Evolutionary conservation across 805 yeast species (phyloP), one percentile per base, ranked within the genome.

Genomic region (Metschnikowia lachancei): DNA sequence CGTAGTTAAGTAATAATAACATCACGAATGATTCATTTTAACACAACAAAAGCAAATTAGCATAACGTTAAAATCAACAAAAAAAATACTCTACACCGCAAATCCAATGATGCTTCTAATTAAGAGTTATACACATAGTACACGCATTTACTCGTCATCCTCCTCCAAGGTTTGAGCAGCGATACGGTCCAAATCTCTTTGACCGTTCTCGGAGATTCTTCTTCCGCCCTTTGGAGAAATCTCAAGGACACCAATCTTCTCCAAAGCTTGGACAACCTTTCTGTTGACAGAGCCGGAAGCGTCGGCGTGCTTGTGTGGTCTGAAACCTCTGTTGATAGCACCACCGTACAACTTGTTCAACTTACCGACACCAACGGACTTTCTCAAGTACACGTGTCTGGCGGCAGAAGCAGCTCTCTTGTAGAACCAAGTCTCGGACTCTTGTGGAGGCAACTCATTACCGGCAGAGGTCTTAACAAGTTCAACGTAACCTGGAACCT

Each of bases 141-240:
- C 43, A 49, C 46, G 50, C 51, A 50, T 45, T 52, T 54, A 52
- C 54, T 72, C 70, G 57, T 87, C 95, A 69, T 87, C 94, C 72
- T 82, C 83, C 80, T 90, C 96, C 76, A 87, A 83, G 74, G 96
- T 89, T 81, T 90, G 96, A 75, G 96, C 96, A 72, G 98, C 98
- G 76, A 92, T 92, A 85, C 99, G 97, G 82, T 94, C 99, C 81
- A 94, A 87, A 82, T 94, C 99, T 88, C 99, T 91, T 82, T 92
- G 98, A 75, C 99, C 99, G 80, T 90, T 87, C 75, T 89, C 97
- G 59, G 97, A 86, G 84, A 94, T 89, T 79, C 91, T 89, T 85
- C 99, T 94, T 77, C 99, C 99, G 75, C 97, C 97, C 80, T 88
- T 89, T 78, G 90, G 87, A 72, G 96, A 83, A 74, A 86, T 81